Conservation (phyloP, 2,329 filamentous ascomycete genomes). For the Colletotrichum filicis region DNA sequence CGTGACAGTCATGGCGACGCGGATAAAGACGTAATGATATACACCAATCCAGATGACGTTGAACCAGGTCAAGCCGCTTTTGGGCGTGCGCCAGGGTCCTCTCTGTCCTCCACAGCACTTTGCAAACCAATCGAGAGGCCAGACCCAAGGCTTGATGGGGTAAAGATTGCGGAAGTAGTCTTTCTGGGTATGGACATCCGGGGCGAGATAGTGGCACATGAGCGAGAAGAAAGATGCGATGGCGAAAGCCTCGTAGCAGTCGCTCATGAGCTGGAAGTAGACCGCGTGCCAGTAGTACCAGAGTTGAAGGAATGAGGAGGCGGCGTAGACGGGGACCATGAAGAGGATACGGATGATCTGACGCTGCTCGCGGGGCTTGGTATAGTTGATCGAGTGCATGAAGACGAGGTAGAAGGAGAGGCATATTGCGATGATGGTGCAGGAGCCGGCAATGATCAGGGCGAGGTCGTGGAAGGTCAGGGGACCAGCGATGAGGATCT, state of each 20-base stretch:
- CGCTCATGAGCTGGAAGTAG: constrained; percentile 83
- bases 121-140: constrained; percentile 76
- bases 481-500: constrained; percentile 57
- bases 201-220: constrained; percentile 83
- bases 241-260: constrained; percentile 91
- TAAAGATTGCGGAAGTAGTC: constrained; percentile 78
- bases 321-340: constrained; percentile 86
- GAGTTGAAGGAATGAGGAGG: constrained; percentile 79
- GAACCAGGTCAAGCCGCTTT: constrained; percentile 89
- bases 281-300: constrained; percentile 81
- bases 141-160: constrained; percentile 78
- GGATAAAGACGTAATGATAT: constrained; percentile 88
- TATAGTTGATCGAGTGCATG: constrained; percentile 70
- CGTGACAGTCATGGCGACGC: constrained; percentile 82
- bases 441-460: constrained; percentile 60
- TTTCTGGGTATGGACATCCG: constrained; percentile 83
- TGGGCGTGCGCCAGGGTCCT: constrained; percentile 78
- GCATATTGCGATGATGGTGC: constrained; percentile 61
- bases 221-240: constrained; percentile 89
- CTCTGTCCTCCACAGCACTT: constrained; percentile 76
- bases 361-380: constrained; percentile 68
- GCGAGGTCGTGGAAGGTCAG: constrained; percentile 67
- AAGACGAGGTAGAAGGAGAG: constrained; percentile 67
- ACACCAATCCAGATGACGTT: constrained; percentile 86
- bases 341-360: constrained; percentile 88